Conservation (phyloP, 805 yeast genomes). For the Lipomyces mesembrius region DNA sequence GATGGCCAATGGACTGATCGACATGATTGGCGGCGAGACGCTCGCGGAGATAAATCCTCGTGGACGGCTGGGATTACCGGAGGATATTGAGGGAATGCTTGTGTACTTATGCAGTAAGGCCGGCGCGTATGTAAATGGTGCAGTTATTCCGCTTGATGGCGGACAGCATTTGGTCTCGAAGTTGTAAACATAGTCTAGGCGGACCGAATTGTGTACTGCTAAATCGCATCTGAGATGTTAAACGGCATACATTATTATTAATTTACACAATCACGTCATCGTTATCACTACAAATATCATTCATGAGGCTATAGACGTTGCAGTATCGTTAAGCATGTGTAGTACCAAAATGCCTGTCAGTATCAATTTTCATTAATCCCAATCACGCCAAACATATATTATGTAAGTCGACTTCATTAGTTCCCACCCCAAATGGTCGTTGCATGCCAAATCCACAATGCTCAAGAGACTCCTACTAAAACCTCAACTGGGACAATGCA, state of each 20-base stretch:
- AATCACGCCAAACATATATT: background rate
- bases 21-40: slow-evolving; percentile 55
- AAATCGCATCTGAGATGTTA: background rate
- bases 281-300: background rate
- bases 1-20: slow-evolving; percentile 70
- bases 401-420: background rate
- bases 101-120: slow-evolving; percentile 62
- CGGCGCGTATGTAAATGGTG: slow-evolving; percentile 67
- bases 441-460: background rate
- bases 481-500: background rate
- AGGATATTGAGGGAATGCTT: slow-evolving; percentile 61
- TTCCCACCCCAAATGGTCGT: background rate
- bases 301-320: background rate
- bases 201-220: background rate
- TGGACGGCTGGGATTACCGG: slow-evolving; percentile 63
- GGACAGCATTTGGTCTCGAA: slow-evolving; percentile 57
- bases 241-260: background rate
- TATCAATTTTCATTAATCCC: background rate
- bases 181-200: slow-evolving; percentile 30
- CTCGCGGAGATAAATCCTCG: slow-evolving; percentile 61
- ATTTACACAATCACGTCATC: background rate
- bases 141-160: slow-evolving; percentile 71
- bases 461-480: background rate
- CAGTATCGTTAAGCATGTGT: background rate
- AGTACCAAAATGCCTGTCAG: background rate